phyloP scores from a whole-genome alignment of 352 stramenopile genomes.

The Phytophthora megakarya region DNA sequence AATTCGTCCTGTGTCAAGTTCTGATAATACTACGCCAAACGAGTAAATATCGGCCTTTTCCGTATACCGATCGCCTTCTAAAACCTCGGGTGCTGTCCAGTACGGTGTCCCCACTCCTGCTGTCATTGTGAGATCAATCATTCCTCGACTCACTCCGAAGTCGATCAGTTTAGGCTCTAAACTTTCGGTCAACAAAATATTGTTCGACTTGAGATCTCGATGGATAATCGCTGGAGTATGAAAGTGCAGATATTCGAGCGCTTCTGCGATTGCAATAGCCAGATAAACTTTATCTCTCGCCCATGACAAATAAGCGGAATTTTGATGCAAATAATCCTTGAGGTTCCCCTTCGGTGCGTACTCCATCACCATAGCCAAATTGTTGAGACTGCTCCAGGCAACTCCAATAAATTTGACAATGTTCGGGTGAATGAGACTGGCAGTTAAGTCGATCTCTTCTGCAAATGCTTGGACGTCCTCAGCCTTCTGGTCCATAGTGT shows the following conservation, averaged over 20 bases:
- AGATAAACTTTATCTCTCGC: slow-evolving; percentile 42
- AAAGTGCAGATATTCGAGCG: slow-evolving; percentile 42
- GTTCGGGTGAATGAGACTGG: slow-evolving; percentile 53
- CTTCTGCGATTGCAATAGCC: slow-evolving; percentile 38
- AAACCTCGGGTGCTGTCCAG: slow-evolving; percentile 81
- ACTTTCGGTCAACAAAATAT: slow-evolving; percentile 71
- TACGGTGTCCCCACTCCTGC: slow-evolving; percentile 79
- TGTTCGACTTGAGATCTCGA: slow-evolving; percentile 46
- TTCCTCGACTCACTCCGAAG: slow-evolving; percentile 68
- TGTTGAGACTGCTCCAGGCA: slow-evolving; percentile 50
- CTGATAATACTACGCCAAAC: slow-evolving; percentile 60
- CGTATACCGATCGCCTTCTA: slow-evolving; percentile 56
- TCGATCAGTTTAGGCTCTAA: slow-evolving; percentile 80
- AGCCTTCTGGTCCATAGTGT: slow-evolving; percentile 31
- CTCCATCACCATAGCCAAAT: slow-evolving; percentile 44
- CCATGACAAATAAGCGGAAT: slow-evolving; percentile 32
- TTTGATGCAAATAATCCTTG: slow-evolving; percentile 24
- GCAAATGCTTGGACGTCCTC: slow-evolving; percentile 42
- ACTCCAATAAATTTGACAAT: slow-evolving; percentile 57
- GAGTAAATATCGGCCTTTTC: slow-evolving; percentile 73
- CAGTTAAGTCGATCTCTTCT: slow-evolving; percentile 58
- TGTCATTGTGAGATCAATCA: slow-evolving; percentile 41
- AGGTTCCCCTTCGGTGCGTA: slow-evolving; percentile 28
- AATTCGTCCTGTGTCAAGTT: slow-evolving; percentile 39
- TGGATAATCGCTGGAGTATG: slow-evolving; percentile 37